Base-by-base conservation (phyloP, 2,329 filamentous ascomycete genomes). In the Calonectria hongkongensis region DNA sequence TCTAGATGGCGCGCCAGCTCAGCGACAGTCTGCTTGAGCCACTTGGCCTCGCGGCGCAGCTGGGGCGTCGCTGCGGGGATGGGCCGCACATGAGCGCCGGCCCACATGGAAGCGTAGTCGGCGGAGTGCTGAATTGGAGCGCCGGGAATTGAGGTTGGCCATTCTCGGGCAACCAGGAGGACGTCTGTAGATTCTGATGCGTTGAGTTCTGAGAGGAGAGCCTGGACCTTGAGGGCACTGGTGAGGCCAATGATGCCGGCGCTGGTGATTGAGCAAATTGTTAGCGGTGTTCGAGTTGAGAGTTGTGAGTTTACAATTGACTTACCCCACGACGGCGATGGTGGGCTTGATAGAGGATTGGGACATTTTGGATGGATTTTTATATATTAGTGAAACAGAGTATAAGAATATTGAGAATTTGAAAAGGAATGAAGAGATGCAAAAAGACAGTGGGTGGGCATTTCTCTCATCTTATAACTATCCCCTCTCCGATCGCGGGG, bases 41-140 rank as follows among this genome's bases (percentile, higher is more conserved):
- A 84, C 0, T 68, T 56, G 1, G 83, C 83, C 68, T 84, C 83
- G 25, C 79, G 79, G 6, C 63, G 74, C 1, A 84, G 70, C 56
- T 84, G 83, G 2, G 82, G 74, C 7, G 82, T 83, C 8, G 79
- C 79, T 2, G 79, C 82, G 2, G 87, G 86, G 41, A 90, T 86
- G 76, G 86, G 88, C 48, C 89, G 85, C 74, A 90, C 89, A 77
- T 91, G 88, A 2, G 89, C 89, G 13, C 89, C 89, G 43, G 86
- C 89, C 89, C 89, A 91, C 65, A 89, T 88, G 36, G 89, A 91
- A 16, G 89, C 88, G 78, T 87, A 91, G 82, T 91, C 79, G 27
- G 77, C 74, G 0, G 83, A 84, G 66, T 82, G 82, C 2, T 60
- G 13, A 1, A 74, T 66, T 0, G 82, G 80, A 0, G 80, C 79